phyloP scores from a whole-genome alignment of 176 grass and related monocot genomes.

The Zoysia japonica region DNA sequence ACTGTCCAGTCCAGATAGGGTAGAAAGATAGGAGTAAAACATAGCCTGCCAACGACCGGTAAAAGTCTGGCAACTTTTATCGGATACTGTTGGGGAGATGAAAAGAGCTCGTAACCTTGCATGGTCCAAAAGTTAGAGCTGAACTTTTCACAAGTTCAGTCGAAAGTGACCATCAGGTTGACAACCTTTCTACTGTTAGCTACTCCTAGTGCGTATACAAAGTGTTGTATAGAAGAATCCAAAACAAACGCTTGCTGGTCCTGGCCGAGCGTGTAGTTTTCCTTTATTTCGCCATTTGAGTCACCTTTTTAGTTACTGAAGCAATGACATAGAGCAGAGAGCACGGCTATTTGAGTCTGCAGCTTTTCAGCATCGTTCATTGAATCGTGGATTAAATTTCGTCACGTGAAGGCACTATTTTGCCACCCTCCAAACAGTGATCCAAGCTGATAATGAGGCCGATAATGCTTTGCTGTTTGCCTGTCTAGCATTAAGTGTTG shows the following conservation, averaged over 20 bases:
- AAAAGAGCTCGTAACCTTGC: slow-evolving; percentile 19
- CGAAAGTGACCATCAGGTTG: slow-evolving; percentile 49
- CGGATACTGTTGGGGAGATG: slow-evolving; percentile 20
- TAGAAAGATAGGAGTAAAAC: not conserved
- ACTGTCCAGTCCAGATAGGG: not conserved
- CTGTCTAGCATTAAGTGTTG: slow-evolving; percentile 10
- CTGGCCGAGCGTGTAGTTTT: slow-evolving; percentile 11
- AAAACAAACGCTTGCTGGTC: slow-evolving; percentile 2
- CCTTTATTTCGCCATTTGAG: not conserved
- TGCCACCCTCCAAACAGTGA: slow-evolving; percentile 1
- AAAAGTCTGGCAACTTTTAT: slow-evolving; percentile 41
- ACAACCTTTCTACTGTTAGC: slow-evolving; percentile 33
- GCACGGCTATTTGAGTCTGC: not conserved
- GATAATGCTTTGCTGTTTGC: slow-evolving; percentile 22
- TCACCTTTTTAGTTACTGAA: not conserved
- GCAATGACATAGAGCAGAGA: not conserved
- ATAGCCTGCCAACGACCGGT: not conserved
- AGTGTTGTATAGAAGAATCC: not conserved
- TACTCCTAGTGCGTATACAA: slow-evolving; percentile 13
- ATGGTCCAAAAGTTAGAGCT: slow-evolving; percentile 41
- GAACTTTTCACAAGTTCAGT: slow-evolving; percentile 44
- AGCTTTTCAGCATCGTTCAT: not conserved
- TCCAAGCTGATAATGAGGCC: not conserved
- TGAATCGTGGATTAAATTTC: slow-evolving; percentile 1
- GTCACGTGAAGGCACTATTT: not conserved